Evolutionary conservation across 345 rosid genomes (phyloP).

Genomic region (Isatis tinctoria): DNA sequence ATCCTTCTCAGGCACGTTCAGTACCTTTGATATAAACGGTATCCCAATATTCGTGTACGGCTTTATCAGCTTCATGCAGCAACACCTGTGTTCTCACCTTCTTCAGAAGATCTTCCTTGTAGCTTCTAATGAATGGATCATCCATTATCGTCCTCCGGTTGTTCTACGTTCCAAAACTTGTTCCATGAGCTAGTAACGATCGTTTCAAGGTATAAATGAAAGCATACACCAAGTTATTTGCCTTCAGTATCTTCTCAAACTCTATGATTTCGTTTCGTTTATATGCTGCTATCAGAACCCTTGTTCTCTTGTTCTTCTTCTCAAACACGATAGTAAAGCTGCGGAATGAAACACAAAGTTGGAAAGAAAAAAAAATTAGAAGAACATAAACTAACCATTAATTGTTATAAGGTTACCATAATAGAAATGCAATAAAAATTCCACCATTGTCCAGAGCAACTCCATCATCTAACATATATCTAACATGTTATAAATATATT

Average conservation of each 20-base stretch:
- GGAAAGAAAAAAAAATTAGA: too few relatives aligned
- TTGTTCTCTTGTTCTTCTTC: too few relatives aligned
- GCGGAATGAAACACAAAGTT: too few relatives aligned
- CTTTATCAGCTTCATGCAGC: slow-evolving; percentile 94
- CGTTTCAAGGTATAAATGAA: not conserved
- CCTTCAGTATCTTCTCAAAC: slow-evolving; percentile 98
- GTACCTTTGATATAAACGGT: slow-evolving; percentile 93
- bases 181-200: not conserved
- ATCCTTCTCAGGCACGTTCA: slow-evolving; percentile 91
- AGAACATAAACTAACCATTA: too few relatives aligned
- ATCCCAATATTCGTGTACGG: slow-evolving; percentile 91
- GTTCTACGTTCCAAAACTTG: slow-evolving; percentile 45
- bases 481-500: too few relatives aligned
- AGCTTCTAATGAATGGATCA: slow-evolving; percentile 90
- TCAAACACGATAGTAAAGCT: too few relatives aligned
- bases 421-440: too few relatives aligned
- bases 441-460: too few relatives aligned
- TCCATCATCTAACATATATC: too few relatives aligned
- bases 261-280: slow-evolving; percentile 95
- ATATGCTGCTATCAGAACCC: slow-evolving; percentile 92
- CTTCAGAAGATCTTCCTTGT: slow-evolving; percentile 94
- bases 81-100: slow-evolving; percentile 97
- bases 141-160: slow-evolving; percentile 97
- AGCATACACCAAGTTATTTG: slow-evolving; percentile 19
- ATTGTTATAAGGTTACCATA: too few relatives aligned